Conservation (phyloP, 345 rosid genomes). For the Microthlaspi erraticum region DNA sequence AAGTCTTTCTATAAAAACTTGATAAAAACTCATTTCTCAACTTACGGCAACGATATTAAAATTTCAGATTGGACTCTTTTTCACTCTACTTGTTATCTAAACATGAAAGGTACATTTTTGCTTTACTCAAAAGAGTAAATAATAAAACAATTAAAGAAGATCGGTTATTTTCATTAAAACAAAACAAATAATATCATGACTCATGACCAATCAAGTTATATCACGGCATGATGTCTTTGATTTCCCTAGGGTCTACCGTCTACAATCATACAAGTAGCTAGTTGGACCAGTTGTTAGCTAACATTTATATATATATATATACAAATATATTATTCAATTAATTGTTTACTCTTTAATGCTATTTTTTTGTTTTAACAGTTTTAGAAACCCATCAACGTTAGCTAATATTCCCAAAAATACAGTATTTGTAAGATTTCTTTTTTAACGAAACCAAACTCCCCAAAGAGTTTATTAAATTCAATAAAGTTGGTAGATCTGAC, state of each 20-base stretch:
- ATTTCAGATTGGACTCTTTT: conserved; percentile 9
- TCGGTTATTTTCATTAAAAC: neutral
- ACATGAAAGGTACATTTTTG: neutral
- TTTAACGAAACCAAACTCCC: neutral
- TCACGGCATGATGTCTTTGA: conserved; percentile 28
- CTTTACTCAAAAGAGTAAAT: neutral
- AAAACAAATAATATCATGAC: neutral
- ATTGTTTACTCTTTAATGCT: too few relatives aligned
- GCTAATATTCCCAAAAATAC: neutral
- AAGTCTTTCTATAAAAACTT: conserved; percentile 19
- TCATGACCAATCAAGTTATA: neutral
- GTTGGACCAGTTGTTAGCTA: conserved; percentile 21
- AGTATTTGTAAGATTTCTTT: neutral
- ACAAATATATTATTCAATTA: neutral
- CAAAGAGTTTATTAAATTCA: neutral
- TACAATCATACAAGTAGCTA: conserved; percentile 24
- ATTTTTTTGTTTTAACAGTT: neutral
- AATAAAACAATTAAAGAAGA: conserved; percentile 7
- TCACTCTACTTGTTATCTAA: neutral
- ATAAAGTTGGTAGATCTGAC: conserved; percentile 41
- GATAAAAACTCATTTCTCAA: conserved; percentile 8
- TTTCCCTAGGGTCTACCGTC: conserved; percentile 30
- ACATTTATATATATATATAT: neutral
- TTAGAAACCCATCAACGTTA: neutral
- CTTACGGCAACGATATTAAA: conserved; percentile 4